phyloP scores from a whole-genome alignment of 805 yeast species.

The Cyberlindnera euphorbiiphila region DNA sequence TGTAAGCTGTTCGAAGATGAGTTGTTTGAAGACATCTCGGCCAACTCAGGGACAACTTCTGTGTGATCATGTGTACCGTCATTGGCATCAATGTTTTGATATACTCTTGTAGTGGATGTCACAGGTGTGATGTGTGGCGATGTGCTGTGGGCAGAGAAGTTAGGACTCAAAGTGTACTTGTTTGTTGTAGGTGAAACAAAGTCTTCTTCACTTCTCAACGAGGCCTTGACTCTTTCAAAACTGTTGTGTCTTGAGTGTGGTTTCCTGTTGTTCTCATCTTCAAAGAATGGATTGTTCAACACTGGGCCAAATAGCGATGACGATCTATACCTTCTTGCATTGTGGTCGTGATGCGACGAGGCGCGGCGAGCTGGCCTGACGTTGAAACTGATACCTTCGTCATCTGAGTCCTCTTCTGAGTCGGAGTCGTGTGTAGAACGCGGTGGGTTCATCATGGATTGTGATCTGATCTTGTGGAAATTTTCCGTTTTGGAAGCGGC shows the following conservation, averaged over 20 bases:
- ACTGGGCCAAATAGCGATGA: slow-evolving; percentile 26
- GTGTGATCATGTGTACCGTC: slow-evolving; percentile 20
- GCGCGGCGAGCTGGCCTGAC: slow-evolving; percentile 17
- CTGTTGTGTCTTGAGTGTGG: slow-evolving; percentile 10
- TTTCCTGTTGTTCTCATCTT: slow-evolving; percentile 1
- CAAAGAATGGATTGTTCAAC: slow-evolving; percentile 23
- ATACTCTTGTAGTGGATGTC: slow-evolving; percentile 3
- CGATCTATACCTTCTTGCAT: slow-evolving; percentile 26
- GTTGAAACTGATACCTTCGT: slow-evolving; percentile 28
- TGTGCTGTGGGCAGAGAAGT: background rate
- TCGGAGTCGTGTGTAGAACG: slow-evolving; percentile 13
- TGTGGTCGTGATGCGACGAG: slow-evolving; percentile 4
- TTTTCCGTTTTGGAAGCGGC: slow-evolving; percentile 16
- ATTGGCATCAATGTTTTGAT: slow-evolving; percentile 27
- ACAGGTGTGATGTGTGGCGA: slow-evolving; percentile 13
- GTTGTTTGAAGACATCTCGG: slow-evolving; percentile 26
- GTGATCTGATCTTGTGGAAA: slow-evolving; percentile 22
- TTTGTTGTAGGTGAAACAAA: slow-evolving; percentile 10
- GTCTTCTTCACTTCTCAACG: slow-evolving; percentile 15
- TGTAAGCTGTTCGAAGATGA: slow-evolving; percentile 23
- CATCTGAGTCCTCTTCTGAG: slow-evolving; percentile 16
- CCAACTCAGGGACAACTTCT: slow-evolving; percentile 23
- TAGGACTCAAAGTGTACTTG: slow-evolving; percentile 1
- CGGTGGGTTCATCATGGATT: slow-evolving; percentile 19
- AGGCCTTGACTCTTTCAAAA: slow-evolving; percentile 15